phyloP scores from a whole-genome alignment of 2,329 filamentous ascomycete genomes.

The Mariannaea sp. region DNA sequence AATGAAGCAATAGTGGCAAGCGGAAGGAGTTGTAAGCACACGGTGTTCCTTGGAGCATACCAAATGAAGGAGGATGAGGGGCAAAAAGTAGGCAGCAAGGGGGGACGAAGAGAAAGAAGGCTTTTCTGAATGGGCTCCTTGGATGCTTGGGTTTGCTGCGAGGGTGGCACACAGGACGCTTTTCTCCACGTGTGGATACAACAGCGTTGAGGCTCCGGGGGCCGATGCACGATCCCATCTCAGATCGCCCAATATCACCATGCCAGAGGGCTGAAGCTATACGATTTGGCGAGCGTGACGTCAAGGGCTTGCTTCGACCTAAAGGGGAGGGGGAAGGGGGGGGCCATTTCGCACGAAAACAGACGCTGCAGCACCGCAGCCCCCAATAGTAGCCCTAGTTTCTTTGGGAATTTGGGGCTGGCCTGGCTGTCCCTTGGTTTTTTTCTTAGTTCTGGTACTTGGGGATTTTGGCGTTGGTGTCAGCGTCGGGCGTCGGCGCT shows the following conservation, averaged over 20 bases:
- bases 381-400: background rate
- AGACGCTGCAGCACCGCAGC: conserved; percentile 2
- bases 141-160: background rate
- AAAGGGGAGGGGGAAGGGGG: background rate
- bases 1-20: conserved; percentile 18
- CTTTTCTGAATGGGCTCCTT: background rate
- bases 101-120: background rate
- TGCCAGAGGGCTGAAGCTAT: conserved; percentile 3
- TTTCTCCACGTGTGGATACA: conserved; percentile 18
- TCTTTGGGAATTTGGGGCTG: conserved; percentile 12
- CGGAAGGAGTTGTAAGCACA: conserved; percentile 21
- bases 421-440: conserved; percentile 6
- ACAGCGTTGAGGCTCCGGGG: conserved; percentile 20
- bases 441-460: no score
- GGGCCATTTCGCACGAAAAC: no score
- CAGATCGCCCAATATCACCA: conserved; percentile 10
- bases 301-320: conserved; percentile 6
- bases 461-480: conserved; percentile 5
- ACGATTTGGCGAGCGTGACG: conserved; percentile 9
- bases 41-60: no score
- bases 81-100: conserved; percentile 10
- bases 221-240: conserved; percentile 11
- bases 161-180: conserved; percentile 1
- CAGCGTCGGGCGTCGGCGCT: conserved; percentile 7
- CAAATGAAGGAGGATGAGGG: background rate